Percentiles rank a stretch among this genome's conserved stretches.
Evolutionary conservation across 2,329 filamentous ascomycete species (phyloP).

Genomic region (Fragosphaeria purpurea): DNA sequence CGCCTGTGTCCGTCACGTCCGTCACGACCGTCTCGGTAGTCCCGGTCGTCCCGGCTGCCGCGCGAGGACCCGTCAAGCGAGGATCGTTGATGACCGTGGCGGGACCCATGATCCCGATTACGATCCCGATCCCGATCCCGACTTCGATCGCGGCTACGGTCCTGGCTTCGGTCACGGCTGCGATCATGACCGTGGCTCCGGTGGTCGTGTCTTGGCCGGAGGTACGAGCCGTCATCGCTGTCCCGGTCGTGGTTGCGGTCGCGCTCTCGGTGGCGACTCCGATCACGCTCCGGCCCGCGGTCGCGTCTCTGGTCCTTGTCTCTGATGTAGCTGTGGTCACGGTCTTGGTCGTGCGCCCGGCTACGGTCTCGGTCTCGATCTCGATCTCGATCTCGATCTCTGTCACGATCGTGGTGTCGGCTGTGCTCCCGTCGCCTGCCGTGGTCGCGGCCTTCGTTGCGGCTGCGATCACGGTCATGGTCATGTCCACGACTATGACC

Average conservation of each 20-base stretch:
- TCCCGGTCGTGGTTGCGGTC: constrained; percentile 16
- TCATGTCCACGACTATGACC: constrained; percentile 16
- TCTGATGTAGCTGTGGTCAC: background rate
- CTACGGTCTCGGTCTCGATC: constrained; percentile 16
- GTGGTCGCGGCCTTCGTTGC: constrained; percentile 33
- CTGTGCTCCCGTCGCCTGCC: constrained; percentile 31
- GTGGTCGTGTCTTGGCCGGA: too few species aligned
- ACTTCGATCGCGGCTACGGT: constrained; percentile 8
- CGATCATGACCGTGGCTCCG: constrained; percentile 17
- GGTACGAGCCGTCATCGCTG: constrained; percentile 15
- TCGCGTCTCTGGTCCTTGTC: background rate
- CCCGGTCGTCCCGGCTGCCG: constrained; percentile 3
- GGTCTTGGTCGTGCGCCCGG: constrained; percentile 5
- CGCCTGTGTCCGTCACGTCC: constrained; percentile 25
- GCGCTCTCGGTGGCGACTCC: constrained; percentile 17
- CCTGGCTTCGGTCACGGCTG: constrained; percentile 20
- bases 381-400: constrained; percentile 19
- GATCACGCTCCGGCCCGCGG: constrained; percentile 27
- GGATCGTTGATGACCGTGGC: background rate
- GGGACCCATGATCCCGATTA: background rate
- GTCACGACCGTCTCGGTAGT: constrained; percentile 3
- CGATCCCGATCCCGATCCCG: constrained; percentile 17
- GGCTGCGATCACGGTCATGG: constrained; percentile 18
- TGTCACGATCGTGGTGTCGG: constrained; percentile 22
- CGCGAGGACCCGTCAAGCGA: background rate